Evolutionary conservation across 1,284 basidiomycete species (phyloP).

Genomic region (Puccinia polysora): DNA sequence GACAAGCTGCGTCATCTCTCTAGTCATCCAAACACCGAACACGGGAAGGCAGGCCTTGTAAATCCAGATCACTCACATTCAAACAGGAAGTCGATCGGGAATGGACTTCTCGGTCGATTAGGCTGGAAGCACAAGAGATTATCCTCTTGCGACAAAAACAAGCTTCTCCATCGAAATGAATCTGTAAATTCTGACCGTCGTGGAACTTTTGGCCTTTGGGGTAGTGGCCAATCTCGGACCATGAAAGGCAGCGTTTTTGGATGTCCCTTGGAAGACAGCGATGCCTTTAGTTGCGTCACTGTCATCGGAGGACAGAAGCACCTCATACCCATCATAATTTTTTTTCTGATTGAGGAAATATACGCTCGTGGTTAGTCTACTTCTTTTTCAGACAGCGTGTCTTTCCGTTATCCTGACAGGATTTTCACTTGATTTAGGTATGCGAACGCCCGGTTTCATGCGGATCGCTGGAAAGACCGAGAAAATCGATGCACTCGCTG

Average conservation of each 20-base stretch:
- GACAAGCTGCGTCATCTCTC: slow-evolving; percentile 3
- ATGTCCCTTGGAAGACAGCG: slow-evolving; percentile 1
- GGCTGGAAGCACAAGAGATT: slow-evolving; percentile 3
- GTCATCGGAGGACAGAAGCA: slow-evolving; percentile 53
- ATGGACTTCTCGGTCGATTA: slow-evolving; percentile 1
- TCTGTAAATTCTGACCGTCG: not conserved
- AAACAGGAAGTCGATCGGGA: slow-evolving; percentile 10
- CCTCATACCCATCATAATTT: slow-evolving; percentile 52
- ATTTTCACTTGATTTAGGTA: slow-evolving; percentile 46
- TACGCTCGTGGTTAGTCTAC: slow-evolving; percentile 51
- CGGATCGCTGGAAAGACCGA: slow-evolving; percentile 51
- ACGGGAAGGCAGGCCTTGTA: not conserved
- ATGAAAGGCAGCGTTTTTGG: not conserved
- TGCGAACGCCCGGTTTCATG: slow-evolving; percentile 52
- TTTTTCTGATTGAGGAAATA: slow-evolving; percentile 54
- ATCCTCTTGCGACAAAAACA: not conserved
- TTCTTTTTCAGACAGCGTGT: no score
- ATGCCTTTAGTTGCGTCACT: slow-evolving; percentile 45
- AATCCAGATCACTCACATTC: not conserved
- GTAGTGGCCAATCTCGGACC: not conserved
- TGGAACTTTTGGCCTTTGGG: slow-evolving; percentile 4
- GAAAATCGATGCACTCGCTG: slow-evolving; percentile 51
- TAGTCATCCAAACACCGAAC: not conserved
- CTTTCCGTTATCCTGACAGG: no score
- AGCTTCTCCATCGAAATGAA: not conserved